Evolutionary conservation across 768 basidiomycete species (phyloP), one percentile per base, ranked within the genome.

Genomic region (Termitomyces sp.): DNA sequence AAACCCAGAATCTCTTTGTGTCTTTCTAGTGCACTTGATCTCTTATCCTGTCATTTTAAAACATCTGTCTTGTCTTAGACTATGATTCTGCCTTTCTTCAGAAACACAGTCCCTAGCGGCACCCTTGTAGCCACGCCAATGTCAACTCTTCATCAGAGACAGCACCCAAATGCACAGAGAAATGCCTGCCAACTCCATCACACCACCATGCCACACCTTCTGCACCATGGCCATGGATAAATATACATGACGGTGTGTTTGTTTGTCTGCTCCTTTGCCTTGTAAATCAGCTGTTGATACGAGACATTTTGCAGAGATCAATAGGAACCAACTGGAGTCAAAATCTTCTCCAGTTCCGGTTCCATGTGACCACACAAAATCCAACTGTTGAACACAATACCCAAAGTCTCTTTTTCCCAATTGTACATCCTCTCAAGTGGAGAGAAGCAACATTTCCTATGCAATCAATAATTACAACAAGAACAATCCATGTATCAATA

Each of bases 371-470:
- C 80, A 79, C 55, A 61, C 52, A 7, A 52, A 58, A 42, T 80
- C 79, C 59, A 7, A 9, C 9, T 80, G 79, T 63, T 81, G 77
- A 76, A 71, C 36, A 53, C 68, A 69, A 0, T 81, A 81, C 58
- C 80, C 80, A 6, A 75, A 80, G 50, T 79, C 79, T 7, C 71
- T 72, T 36, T 87, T 84, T 64, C 84, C 82, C 15, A 86, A 85
- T 59, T 85, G 85, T 85, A 84, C 83, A 0, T 65, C 69, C 16
- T 66, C 67, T 15, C 84, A 85, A 61, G 73, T 79, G 2, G 61
- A 63, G 40, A 75, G 75, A 57, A 79, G 79, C 66, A 72, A 74
- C 57, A 80, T 82, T 42, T 61, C 67, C 18, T 67, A 66, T 12
- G 78, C 76, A 1, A 74, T 80, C 35, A 50, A 61, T 0, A 67